A percentile compares a stretch with the other conserved stretches of the same genome.
phyloP scores from a whole-genome alignment of 148 eudicot species.

The Heliosperma pusillum region DNA sequence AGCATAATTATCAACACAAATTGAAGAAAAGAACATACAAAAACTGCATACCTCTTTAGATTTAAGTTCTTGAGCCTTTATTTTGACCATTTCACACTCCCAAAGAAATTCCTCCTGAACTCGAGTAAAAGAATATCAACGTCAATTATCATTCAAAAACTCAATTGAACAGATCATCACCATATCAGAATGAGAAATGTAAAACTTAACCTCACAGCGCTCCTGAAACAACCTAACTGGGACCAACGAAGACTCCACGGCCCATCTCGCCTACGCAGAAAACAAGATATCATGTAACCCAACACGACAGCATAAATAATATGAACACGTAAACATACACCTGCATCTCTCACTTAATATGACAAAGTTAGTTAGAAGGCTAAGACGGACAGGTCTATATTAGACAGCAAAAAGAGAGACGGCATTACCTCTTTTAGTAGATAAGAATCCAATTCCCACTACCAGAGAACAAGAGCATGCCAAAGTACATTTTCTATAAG shows the following conservation, averaged over 20 bases:
- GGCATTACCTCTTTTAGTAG: neutral
- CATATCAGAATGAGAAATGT: neutral
- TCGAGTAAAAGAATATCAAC: constrained; percentile 12
- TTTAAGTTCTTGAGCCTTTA: constrained; percentile 94
- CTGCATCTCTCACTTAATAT: neutral
- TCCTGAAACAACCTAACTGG: constrained; percentile 90
- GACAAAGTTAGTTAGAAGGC: neutral
- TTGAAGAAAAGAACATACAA: neutral
- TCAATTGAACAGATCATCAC: neutral
- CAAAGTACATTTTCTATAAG: neutral
- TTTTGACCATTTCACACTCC: constrained; percentile 96
- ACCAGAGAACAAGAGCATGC: neutral
- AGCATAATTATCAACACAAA: neutral
- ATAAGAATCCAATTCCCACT: neutral
- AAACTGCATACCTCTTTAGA: constrained; percentile 80
- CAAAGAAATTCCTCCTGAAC: constrained; percentile 90
- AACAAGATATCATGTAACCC: constrained; percentile 1
- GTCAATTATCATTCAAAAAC: neutral
- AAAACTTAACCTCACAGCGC: constrained; percentile 78
- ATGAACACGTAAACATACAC: neutral
- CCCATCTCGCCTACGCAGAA: constrained; percentile 81
- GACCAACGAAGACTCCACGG: constrained; percentile 80
- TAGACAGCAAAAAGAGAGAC: neutral
- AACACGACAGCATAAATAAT: constrained; percentile 1
- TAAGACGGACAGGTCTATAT: neutral